Conservation (phyloP, 2,329 filamentous ascomycete genomes). For the Helotiales sp. region DNA sequence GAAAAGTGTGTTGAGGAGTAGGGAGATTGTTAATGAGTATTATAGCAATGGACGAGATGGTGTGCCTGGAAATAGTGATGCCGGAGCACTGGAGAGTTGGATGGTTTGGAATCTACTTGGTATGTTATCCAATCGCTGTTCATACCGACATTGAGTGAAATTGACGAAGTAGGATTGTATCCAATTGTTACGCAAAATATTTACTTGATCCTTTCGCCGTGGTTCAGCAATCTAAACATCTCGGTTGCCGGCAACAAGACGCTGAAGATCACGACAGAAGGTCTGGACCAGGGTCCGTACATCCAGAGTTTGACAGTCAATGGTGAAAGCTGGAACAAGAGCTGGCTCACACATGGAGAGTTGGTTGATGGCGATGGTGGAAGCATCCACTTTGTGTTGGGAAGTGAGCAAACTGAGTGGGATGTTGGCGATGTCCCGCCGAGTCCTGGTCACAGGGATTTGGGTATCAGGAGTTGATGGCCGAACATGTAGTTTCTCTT, state of each 20-base stretch:
- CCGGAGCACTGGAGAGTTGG: constrained; percentile 61
- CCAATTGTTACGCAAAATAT: constrained; percentile 58
- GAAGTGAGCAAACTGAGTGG: constrained; percentile 14
- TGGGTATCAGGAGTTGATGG: background rate
- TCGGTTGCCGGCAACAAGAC: constrained; percentile 34
- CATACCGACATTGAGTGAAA: background rate
- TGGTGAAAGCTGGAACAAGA: constrained; percentile 20
- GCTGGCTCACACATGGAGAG: constrained; percentile 23
- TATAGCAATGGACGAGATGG: constrained; percentile 61
- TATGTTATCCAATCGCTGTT: constrained; percentile 59
- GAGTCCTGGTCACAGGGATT: constrained; percentile 12
- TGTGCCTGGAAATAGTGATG: constrained; percentile 70
- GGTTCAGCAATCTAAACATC: constrained; percentile 43
- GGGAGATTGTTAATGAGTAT: constrained; percentile 63
- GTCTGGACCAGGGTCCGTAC: constrained; percentile 46
- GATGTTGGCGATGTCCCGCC: constrained; percentile 23
- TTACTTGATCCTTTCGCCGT: constrained; percentile 52
- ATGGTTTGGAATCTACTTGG: constrained; percentile 32
- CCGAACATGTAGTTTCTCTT: too few species aligned
- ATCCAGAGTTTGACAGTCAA: constrained; percentile 37
- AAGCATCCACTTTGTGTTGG: constrained; percentile 21
- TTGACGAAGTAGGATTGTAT: constrained; percentile 43
- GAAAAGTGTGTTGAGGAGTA: constrained; percentile 52
- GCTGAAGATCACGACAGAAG: constrained; percentile 47
- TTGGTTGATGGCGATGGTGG: constrained; percentile 27